phyloP scores from a whole-genome alignment of 225 moss, liverwort and hornwort genomes.

The Pleurozium schreberi region DNA sequence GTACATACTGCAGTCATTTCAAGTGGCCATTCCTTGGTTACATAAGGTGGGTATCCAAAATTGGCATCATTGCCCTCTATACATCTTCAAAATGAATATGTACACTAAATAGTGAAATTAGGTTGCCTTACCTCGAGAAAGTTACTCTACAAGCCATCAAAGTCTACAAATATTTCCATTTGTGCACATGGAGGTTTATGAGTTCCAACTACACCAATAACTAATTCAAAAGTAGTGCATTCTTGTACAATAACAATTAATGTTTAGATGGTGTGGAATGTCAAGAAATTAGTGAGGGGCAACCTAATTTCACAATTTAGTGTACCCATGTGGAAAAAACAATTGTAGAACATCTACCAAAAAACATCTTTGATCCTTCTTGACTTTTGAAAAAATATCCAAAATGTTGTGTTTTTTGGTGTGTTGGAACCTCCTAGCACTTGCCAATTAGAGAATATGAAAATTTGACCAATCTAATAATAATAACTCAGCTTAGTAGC shows the following conservation, averaged over 20 bases:
- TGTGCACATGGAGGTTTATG: no score
- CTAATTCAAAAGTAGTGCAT: no score
- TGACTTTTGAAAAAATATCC: no score
- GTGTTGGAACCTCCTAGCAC: not conserved
- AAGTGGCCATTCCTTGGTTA: not conserved
- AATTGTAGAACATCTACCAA: not conserved
- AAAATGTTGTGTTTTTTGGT: not conserved
- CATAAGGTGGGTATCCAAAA: not conserved
- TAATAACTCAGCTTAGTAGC: not conserved
- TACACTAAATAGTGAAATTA: no score
- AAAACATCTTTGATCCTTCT: not conserved
- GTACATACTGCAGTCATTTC: not conserved
- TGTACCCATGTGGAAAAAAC: not conserved
- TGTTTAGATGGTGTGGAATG: no score
- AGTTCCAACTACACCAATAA: no score
- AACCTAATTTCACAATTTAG: no score
- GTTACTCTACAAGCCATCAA: no score
- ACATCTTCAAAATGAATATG: not conserved
- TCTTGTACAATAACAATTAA: no score
- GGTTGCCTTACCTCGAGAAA: no score
- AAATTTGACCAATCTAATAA: not conserved
- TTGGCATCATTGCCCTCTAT: rapidly evolving
- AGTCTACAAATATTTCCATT: no score
- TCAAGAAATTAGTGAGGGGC: no score
- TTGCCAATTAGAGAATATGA: not conserved